These are phyloP conservation scores for Digitaria exilis DNA, from an alignment of 202 grass and related monocot species.

Conservation along the genomic window DNA sequence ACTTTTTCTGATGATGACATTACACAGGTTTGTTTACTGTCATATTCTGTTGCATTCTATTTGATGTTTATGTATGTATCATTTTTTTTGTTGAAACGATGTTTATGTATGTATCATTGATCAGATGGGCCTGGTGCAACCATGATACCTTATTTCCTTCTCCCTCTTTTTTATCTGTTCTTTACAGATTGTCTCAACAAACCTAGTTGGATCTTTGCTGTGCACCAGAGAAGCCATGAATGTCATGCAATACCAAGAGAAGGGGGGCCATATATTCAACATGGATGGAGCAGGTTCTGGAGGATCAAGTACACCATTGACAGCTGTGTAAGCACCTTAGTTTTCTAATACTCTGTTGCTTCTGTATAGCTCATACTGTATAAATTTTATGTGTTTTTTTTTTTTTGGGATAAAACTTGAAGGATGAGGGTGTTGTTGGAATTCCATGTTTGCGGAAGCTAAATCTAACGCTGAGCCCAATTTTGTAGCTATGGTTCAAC, in stretches of 20 bases:
- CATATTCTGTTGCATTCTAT: slow-evolving; percentile 35
- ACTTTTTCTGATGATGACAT: slow-evolving; percentile 98
- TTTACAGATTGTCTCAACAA: slow-evolving; percentile 93
- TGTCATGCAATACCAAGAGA: slow-evolving; percentile 80
- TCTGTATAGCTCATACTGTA: slow-evolving; percentile 29
- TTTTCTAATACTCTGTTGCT: slow-evolving; percentile 10
- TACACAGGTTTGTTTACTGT: slow-evolving; percentile 63
- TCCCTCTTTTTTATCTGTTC: background rate
- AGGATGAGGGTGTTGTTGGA: slow-evolving; percentile 19
- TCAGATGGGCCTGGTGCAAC: slow-evolving; percentile 18
- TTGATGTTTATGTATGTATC: background rate
- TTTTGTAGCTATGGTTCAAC: slow-evolving; percentile 92
- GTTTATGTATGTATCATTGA: background rate
- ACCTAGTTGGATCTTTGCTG: slow-evolving; percentile 87
- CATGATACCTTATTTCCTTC: slow-evolving; percentile 12
- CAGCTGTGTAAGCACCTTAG: slow-evolving; percentile 81
- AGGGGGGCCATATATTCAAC: slow-evolving; percentile 93
- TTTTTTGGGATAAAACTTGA: slow-evolving; percentile 1
- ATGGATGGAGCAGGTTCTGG: slow-evolving; percentile 98
- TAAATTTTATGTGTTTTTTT: background rate
- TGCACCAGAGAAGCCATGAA: slow-evolving; percentile 97
- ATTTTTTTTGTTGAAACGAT: too few species aligned
- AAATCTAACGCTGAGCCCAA: slow-evolving; percentile 32
- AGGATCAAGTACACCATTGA: slow-evolving; percentile 98
- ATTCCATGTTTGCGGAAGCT: slow-evolving; percentile 22